Conservation (phyloP, 495 filamentous ascomycete genomes). For the Trichocladium antarcticum region DNA sequence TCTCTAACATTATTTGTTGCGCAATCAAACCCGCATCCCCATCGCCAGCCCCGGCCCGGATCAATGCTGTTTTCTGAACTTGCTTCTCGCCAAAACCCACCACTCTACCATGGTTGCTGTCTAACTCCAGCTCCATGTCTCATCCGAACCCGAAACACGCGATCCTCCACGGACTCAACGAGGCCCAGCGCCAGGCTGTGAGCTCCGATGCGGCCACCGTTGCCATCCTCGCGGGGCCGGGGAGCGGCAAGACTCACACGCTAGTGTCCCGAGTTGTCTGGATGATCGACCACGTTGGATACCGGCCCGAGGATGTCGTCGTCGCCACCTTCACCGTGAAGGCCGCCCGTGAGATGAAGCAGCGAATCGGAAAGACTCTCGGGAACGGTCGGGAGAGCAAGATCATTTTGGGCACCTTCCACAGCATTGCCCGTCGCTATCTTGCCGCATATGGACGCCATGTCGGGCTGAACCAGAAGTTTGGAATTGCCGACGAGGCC, state of each 20-base stretch:
- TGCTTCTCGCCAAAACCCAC: background rate
- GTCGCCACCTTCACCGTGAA: constrained; percentile 98
- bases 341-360: constrained; percentile 90
- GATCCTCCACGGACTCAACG: constrained; percentile 62
- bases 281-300: constrained; percentile 67
- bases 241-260: constrained; percentile 88
- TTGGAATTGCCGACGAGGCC: constrained; percentile 83
- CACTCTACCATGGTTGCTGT: background rate
- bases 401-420: constrained; percentile 87
- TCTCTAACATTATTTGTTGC: too few relatives aligned
- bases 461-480: constrained; percentile 71
- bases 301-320: constrained; percentile 83
- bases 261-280: constrained; percentile 90
- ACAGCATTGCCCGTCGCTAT: constrained; percentile 84
- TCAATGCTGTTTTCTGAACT: background rate
- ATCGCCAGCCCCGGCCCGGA: too few relatives aligned
- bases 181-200: constrained; percentile 74
- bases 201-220: constrained; percentile 65
- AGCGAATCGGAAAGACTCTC: constrained; percentile 66
- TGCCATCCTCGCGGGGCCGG: constrained; percentile 82
- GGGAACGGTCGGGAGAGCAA: constrained; percentile 66
- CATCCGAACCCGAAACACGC: constrained; percentile 11
- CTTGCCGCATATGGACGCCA: constrained; percentile 74
- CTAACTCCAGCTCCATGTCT: background rate
- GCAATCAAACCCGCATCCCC: too few relatives aligned